Base-by-base conservation (phyloP, 257 asterid genomes). In the Scutellaria minor region DNA sequence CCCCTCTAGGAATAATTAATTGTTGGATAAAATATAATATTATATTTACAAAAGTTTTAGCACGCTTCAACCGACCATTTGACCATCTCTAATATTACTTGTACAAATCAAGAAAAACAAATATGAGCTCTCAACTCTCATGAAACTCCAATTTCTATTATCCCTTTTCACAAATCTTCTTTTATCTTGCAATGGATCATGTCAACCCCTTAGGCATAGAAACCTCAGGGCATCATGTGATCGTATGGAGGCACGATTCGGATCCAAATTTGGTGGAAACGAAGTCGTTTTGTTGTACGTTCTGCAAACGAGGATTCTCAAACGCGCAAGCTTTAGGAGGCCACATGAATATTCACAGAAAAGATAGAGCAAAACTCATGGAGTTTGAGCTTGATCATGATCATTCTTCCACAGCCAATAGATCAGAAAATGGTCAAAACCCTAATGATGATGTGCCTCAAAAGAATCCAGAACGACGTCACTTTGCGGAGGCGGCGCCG, bases 291-390 rank as follows among this genome's bases (percentile, higher is more conserved):
- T 66, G 64, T 46, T 90, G 97, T 80, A 75, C 79, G 4, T 90
- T 90, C 72, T 90, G 97, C 71, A 80, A 80, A 65, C 78, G 91
- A 27, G 89, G 89, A 0, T 90, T 90, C 46, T 84, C 93, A 4
- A 90, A 88, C 78, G 95, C 97, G 1, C 95, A 88, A 62, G 96
- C 96, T 2, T 76, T 90, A 22, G 95, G 96, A 9, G 96, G 96
- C 35, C 96, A 90, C 67, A 88, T 88, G 97, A 90, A 88, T 65
- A 84, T 88, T 8, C 97, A 90, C 74, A 64, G 97, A 50, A 90
- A 76, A 77, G 97, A 88, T 60, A 80, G 95, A 63, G 95, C 93
- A 0, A 87, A 80, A 68, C 93, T 88, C 37, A 71, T 45, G 44
- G 87, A 87, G 35, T 68, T 80, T 46, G 75, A 82, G 9, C 41